phyloP scores from a whole-genome alignment of 2,329 filamentous ascomycete species.

The Fusarium continuum region DNA sequence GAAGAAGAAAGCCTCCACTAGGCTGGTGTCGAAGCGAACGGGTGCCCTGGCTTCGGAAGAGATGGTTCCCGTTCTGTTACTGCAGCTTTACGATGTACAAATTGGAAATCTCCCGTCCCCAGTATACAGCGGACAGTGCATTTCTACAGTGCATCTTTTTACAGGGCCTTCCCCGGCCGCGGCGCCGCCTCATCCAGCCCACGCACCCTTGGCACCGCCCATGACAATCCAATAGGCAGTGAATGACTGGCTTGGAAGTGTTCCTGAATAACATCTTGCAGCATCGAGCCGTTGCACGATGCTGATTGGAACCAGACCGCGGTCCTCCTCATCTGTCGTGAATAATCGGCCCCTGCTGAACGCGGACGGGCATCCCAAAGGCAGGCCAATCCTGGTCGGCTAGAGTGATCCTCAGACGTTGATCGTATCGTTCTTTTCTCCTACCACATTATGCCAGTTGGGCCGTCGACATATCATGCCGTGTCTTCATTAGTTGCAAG shows the following conservation, averaged over 20 bases:
- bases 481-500: constrained; percentile 31
- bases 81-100: constrained; percentile 15
- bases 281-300: constrained; percentile 12
- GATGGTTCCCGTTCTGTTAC: constrained; percentile 15
- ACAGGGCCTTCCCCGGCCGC: constrained; percentile 25
- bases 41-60: constrained; percentile 27
- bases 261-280: constrained; percentile 23
- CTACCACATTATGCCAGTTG: constrained; percentile 24
- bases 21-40: constrained; percentile 35
- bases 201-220: constrained; percentile 10
- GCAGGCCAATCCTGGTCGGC: constrained; percentile 39
- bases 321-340: constrained; percentile 42
- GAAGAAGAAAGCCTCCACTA: constrained; percentile 17
- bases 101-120: constrained; percentile 15
- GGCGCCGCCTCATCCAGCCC: constrained; percentile 25
- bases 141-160: constrained; percentile 20
- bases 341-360: constrained; percentile 23
- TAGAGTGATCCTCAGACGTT: constrained; percentile 32
- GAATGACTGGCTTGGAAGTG: constrained; percentile 30
- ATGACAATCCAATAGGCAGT: not conserved
- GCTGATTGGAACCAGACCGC: constrained; percentile 35
- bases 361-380: constrained; percentile 20
- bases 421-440: constrained; percentile 38
- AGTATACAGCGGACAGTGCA: constrained; percentile 27
- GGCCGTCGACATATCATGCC: constrained; percentile 34